Percentiles rank a stretch among this genome's conserved stretches.
Conservation (phyloP, 768 basidiomycete species). For the Lyophyllum shimeji region DNA sequence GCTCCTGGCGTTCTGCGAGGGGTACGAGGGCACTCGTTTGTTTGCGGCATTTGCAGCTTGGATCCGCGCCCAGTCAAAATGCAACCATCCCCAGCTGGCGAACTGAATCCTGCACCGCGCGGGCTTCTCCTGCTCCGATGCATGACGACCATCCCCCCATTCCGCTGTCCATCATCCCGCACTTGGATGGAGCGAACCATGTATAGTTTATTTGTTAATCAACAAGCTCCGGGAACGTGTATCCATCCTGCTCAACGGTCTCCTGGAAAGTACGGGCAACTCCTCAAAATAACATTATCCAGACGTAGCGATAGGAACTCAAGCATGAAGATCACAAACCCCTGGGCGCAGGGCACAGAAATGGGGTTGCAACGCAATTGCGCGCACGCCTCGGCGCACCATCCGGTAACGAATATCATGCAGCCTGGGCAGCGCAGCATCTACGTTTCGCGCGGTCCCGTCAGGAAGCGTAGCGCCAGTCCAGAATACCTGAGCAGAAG, state of each 20-base stretch:
- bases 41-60: constrained; percentile 16
- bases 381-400: constrained; percentile 45
- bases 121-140: no score
- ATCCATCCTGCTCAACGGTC: no score
- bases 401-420: constrained; percentile 50
- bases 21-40: constrained; percentile 22
- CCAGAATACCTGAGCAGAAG: constrained; percentile 57
- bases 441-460: constrained; percentile 37
- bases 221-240: no score
- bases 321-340: constrained; percentile 32
- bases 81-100: not conserved
- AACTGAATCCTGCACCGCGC: no score
- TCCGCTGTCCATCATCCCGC: no score
- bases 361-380: constrained; percentile 53
- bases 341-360: constrained; percentile 56
- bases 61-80: not conserved
- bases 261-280: no score
- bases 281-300: no score
- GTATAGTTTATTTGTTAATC: no score
- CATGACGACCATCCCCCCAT: no score
- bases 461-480: constrained; percentile 47
- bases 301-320: not conserved
- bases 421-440: constrained; percentile 36
- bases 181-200: no score
- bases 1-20: constrained; percentile 26